These are phyloP conservation scores for Collybia nuda DNA, from an alignment of 768 basidiomycete species.

Conservation along the genomic window DNA sequence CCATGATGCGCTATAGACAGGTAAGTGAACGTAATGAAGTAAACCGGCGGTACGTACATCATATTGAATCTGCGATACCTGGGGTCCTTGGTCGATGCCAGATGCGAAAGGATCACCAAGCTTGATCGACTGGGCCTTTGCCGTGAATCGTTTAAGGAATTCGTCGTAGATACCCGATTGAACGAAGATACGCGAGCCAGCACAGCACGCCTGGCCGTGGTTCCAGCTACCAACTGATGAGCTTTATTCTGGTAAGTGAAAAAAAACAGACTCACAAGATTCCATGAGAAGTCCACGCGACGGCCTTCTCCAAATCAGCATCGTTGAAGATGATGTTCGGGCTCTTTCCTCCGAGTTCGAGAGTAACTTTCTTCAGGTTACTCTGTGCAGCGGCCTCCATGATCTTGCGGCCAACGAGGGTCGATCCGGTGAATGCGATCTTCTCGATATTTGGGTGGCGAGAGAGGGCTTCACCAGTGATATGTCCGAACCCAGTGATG, in stretches of 20 bases:
- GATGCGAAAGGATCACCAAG: conserved; percentile 70
- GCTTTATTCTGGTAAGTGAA: neutral
- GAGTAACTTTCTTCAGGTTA: conserved; percentile 77
- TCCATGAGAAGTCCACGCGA: conserved; percentile 64
- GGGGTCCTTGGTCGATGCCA: conserved; percentile 71
- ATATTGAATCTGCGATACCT: conserved; percentile 74
- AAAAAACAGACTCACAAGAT: conserved; percentile 52
- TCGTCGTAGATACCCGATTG: conserved; percentile 79
- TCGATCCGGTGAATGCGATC: conserved; percentile 52
- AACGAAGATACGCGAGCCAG: conserved; percentile 85
- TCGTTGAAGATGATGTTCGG: conserved; percentile 67
- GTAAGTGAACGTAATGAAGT: neutral
- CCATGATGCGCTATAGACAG: conserved; percentile 60
- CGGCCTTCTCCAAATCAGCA: conserved; percentile 62
- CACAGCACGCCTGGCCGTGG: conserved; percentile 79
- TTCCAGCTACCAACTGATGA: conserved; percentile 49
- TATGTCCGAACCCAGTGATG: conserved; percentile 69
- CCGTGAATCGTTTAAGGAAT: conserved; percentile 67
- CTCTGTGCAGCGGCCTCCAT: conserved; percentile 71
- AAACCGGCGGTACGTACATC: conserved; percentile 13
- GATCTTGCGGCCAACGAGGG: conserved; percentile 70
- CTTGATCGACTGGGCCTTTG: conserved; percentile 50
- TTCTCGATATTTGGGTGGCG: conserved; percentile 75
- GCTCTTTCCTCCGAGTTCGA: conserved; percentile 76
- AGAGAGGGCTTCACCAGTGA: conserved; percentile 68